Evolutionary conservation across 1,284 basidiomycete genomes (phyloP).

Genomic region (Rhodotorula sp.): DNA sequence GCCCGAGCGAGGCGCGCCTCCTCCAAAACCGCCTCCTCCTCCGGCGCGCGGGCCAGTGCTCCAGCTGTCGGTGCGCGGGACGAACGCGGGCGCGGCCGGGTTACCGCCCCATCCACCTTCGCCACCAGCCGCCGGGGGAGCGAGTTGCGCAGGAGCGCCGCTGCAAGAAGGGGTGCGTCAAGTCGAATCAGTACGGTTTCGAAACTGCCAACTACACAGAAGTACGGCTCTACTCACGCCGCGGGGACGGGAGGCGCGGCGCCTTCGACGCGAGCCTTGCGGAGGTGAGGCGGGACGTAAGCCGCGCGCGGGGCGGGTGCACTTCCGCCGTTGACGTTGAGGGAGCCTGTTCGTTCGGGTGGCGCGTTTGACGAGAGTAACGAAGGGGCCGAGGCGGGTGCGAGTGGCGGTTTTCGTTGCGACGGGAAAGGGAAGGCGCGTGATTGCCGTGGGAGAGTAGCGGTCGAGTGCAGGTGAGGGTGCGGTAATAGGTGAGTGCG

Average conservation of each 20-base stretch:
- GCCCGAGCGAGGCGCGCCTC: not conserved
- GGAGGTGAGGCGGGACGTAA: conserved; percentile 44
- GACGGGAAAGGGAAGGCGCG: too few species aligned
- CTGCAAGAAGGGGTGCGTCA: not conserved
- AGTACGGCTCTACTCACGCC: conserved; percentile 4
- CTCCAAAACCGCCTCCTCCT: conserved; percentile 12
- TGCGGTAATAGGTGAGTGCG: not conserved
- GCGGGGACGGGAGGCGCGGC: conserved; percentile 13
- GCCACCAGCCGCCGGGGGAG: conserved; percentile 10
- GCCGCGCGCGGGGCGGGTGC: conserved; percentile 28
- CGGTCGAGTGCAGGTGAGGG: too few species aligned
- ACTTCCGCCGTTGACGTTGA: conserved; percentile 28
- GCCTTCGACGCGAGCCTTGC: conserved; percentile 31
- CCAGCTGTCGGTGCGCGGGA: conserved; percentile 20
- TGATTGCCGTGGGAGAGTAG: too few species aligned
- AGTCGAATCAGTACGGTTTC: not conserved
- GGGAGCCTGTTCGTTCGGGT: conserved; percentile 22
- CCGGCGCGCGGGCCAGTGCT: conserved; percentile 28
- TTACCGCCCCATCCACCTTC: conserved; percentile 20
- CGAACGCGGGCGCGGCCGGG: conserved; percentile 31
- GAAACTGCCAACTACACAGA: not conserved
- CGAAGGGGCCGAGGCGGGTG: not conserved
- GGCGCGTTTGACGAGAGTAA: not conserved
- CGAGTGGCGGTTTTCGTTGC: not conserved
- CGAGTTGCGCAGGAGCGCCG: conserved; percentile 1